Evolutionary conservation across 2,329 filamentous ascomycete species (phyloP), one percentile per base, ranked within the genome.

Genomic region (Aureobasidium sp.): DNA sequence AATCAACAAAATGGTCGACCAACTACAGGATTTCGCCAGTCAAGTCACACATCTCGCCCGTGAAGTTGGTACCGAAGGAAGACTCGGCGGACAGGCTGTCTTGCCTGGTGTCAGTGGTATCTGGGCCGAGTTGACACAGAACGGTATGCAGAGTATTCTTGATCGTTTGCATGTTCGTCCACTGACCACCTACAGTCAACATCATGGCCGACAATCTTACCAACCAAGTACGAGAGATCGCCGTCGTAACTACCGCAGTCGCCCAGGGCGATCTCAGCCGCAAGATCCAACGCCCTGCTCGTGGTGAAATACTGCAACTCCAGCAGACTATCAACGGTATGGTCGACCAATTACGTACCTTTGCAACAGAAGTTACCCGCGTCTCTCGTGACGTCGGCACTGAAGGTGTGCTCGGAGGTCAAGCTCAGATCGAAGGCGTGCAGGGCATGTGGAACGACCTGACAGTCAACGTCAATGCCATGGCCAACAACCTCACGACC

Each of bases 1-100:
- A 65, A 97, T 97, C 78, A 97, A 97, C 74, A 95, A 90, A 67
- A 97, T 97, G 93, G 96, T 97, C 85, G 93, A 97, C 72, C 93
- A 97, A 75, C 82, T 97, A 63, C 92, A 97, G 73, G 90, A 95
- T 64, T 97, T 97, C 75, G 93, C 93, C 66, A 95, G 90, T 75
- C 92, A 97, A 78, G 93, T 97, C 70, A 97, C 93, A 37, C 88
- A 91, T 67, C 87, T 97, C 68, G 93, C 93, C 59, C 89, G 91
- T 74, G 93, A 97, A 76, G 93, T 97, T 79, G 93, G 93, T 68
- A 97, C 93, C 14, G 92, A 97, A 75, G 93, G 93, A 71, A 88
- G 94, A 65, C 85, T 97, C 45, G 93, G 93, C 69, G 93, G 93
- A 47, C 93, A 97, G 74, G 93, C 93, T 63, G 88, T 91, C 73